Evolutionary conservation across 371 early-diverging fungal genomes (phyloP).

Genomic region (Mortierella sp.): DNA sequence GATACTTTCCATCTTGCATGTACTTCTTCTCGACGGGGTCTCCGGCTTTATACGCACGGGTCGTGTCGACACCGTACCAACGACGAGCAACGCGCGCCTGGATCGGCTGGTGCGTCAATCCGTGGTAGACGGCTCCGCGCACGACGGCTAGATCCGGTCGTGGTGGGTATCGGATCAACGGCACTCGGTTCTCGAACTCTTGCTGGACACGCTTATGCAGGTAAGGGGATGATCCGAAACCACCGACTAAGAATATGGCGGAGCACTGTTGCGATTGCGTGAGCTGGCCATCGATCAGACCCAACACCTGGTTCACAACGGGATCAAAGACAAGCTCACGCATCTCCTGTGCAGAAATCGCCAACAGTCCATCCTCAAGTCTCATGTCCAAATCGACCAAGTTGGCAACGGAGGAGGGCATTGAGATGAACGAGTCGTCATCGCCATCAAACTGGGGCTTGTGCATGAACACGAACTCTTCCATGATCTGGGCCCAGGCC

Average conservation of each 20-base stretch:
- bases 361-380: constrained; percentile 65
- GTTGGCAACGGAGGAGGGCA: constrained; percentile 66
- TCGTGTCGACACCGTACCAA: constrained; percentile 71
- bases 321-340: constrained; percentile 70
- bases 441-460: constrained; percentile 72
- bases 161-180: constrained; percentile 48
- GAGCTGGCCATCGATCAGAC: constrained; percentile 69
- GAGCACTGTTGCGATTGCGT: constrained; percentile 58
- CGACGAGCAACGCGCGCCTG: constrained; percentile 71
- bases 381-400: constrained; percentile 66
- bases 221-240: constrained; percentile 62
- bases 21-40: constrained; percentile 64
- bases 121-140: constrained; percentile 62
- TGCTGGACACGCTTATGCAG: constrained; percentile 57
- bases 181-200: constrained; percentile 46
- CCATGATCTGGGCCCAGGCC: constrained; percentile 53
- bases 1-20: constrained; percentile 57
- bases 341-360: constrained; percentile 65
- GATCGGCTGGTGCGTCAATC: constrained; percentile 65
- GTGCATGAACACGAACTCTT: constrained; percentile 43
- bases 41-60: constrained; percentile 65
- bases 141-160: constrained; percentile 56
- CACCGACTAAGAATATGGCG: constrained; percentile 65
- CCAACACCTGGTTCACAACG: constrained; percentile 66
- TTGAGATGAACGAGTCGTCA: constrained; percentile 66